Evolutionary conservation across 2,329 filamentous ascomycete species (phyloP).

Genomic region (Fusarium redolens): DNA sequence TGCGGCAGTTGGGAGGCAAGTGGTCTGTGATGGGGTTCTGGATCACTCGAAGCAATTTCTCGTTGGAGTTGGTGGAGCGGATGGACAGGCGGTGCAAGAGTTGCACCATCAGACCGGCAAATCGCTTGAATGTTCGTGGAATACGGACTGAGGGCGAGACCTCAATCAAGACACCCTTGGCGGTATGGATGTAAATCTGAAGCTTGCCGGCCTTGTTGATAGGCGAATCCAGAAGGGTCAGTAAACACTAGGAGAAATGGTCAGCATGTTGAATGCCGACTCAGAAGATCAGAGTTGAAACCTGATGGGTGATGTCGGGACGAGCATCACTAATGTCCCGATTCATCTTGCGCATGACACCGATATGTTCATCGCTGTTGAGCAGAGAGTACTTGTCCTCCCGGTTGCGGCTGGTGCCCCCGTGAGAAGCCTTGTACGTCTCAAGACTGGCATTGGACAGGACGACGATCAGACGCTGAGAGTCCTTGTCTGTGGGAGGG

Average conservation of each 20-base stretch:
- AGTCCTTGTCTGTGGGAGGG: slow-evolving; percentile 86
- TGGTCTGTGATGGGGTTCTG: slow-evolving; percentile 98
- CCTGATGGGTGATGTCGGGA: slow-evolving; percentile 98
- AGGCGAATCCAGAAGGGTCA: slow-evolving; percentile 96
- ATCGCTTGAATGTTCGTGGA: slow-evolving; percentile 97
- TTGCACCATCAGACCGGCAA: slow-evolving; percentile 98
- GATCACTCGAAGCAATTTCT: slow-evolving; percentile 97
- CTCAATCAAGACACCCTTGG: slow-evolving; percentile 96
- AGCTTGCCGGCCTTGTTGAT: slow-evolving; percentile 98
- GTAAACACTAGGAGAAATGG: slow-evolving; percentile 77
- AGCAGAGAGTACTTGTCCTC: slow-evolving; percentile 98
- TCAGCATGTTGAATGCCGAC: slow-evolving; percentile 61
- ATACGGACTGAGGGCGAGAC: slow-evolving; percentile 98
- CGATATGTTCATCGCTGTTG: slow-evolving; percentile 99
- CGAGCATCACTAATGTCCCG: slow-evolving; percentile 97
- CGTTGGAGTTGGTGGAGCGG: slow-evolving; percentile 94
- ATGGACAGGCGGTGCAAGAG: slow-evolving; percentile 95
- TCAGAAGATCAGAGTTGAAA: slow-evolving; percentile 56
- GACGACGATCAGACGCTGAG: slow-evolving; percentile 91
- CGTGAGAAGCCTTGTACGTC: slow-evolving; percentile 92
- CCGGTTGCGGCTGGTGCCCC: slow-evolving; percentile 72
- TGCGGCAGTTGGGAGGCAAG: slow-evolving; percentile 94
- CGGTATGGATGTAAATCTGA: slow-evolving; percentile 98
- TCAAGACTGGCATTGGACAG: slow-evolving; percentile 97
- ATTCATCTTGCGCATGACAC: slow-evolving; percentile 99